These are phyloP conservation scores for Geranium incanum DNA, from an alignment of 441 rosid species.

Conservation along the genomic window DNA sequence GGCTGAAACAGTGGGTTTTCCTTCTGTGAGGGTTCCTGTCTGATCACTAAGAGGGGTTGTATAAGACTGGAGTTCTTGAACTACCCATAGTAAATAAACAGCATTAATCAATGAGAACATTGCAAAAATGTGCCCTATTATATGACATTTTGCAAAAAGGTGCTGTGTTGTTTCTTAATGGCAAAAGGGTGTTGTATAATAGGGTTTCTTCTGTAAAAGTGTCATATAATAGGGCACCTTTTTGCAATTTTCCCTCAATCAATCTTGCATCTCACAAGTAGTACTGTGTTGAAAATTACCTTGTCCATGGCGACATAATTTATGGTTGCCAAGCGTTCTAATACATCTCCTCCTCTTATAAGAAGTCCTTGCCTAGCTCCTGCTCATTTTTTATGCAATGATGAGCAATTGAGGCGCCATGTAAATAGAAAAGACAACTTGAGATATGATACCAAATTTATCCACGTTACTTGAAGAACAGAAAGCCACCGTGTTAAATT, in stretches of 20 bases:
- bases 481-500: too few relatives aligned
- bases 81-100: too few relatives aligned
- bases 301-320: conserved; percentile 79
- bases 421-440: too few relatives aligned
- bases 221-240: too few relatives aligned
- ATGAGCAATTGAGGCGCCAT: not conserved
- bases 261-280: not conserved
- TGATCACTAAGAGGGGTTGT: conserved; percentile 22
- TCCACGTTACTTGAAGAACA: too few relatives aligned
- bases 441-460: too few relatives aligned
- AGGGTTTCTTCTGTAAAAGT: too few relatives aligned
- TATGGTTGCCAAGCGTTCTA: conserved; percentile 74
- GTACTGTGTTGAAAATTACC: conserved; percentile 31
- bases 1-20: conserved; percentile 68
- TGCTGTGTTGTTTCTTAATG: too few relatives aligned
- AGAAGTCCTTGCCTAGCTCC: conserved; percentile 95
- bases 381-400: conserved; percentile 31
- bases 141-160: too few relatives aligned
- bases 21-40: conserved; percentile 96
- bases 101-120: too few relatives aligned
- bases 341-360: conserved; percentile 90
- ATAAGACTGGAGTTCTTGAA: not conserved
- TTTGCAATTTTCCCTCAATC: not conserved
- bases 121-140: too few relatives aligned
- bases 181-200: too few relatives aligned